A percentile compares a stretch with the other conserved stretches of the same genome.
Conservation (phyloP, 441 rosid species). For the Cnidoscolus chayamansa region DNA sequence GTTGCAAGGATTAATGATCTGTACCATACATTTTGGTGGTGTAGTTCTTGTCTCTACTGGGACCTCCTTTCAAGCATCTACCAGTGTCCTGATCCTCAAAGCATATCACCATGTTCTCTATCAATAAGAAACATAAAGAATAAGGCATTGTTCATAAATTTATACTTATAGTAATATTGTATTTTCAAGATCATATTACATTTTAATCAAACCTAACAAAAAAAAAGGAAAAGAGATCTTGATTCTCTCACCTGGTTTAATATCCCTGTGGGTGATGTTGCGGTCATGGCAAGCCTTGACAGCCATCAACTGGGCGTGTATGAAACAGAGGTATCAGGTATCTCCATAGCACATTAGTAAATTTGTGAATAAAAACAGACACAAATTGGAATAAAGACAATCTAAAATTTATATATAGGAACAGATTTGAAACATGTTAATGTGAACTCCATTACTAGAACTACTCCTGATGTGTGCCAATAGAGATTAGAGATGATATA, state of each 20-base stretch:
- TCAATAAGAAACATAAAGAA: constrained; percentile 30
- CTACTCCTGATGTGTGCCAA: background rate
- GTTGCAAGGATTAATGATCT: constrained; percentile 23
- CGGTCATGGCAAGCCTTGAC: constrained; percentile 94
- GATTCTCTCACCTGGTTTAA: constrained; percentile 83
- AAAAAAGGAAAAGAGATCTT: constrained; percentile 1
- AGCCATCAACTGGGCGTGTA: constrained; percentile 63
- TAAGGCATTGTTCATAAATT: background rate
- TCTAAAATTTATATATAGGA: background rate
- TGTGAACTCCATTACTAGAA: background rate
- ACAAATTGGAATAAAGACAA: background rate
- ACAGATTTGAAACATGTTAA: constrained; percentile 12
- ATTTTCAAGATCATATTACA: constrained; percentile 7
- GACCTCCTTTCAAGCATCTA: constrained; percentile 68
- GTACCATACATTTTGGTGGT: constrained; percentile 59
- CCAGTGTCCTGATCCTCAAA: constrained; percentile 80
- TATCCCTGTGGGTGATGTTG: constrained; percentile 94
- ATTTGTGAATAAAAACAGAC: background rate
- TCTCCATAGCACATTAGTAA: background rate
- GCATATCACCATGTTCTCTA: constrained; percentile 96
- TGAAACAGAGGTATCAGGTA: constrained; percentile 17
- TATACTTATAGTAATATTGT: background rate
- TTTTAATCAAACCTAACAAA: constrained; percentile 10
- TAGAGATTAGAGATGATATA: background rate
- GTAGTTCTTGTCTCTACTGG: constrained; percentile 55